These are phyloP conservation scores for Gamsiella multidivaricata DNA, from an alignment of 192 early-diverging fungal genomes.

Conservation along the genomic window DNA sequence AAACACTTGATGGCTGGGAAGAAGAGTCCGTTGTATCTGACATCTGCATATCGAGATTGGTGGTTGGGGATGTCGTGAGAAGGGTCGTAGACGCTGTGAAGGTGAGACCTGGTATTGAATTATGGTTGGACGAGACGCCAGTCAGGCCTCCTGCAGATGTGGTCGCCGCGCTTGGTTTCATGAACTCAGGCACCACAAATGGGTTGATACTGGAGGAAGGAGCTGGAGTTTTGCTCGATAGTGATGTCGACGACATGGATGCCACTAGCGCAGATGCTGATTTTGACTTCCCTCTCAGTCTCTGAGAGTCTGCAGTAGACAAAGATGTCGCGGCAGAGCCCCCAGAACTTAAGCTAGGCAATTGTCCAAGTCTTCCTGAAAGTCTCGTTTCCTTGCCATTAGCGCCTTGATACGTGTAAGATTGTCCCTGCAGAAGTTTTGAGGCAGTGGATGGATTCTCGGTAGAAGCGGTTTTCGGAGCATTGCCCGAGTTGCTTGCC, in stretches of 20 bases:
- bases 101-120: neutral
- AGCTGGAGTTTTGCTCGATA: constrained; percentile 1
- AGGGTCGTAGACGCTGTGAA: constrained; percentile 8
- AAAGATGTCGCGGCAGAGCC: neutral
- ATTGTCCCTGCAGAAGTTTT: constrained; percentile 8
- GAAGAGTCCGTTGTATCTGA: neutral
- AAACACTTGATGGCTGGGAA: neutral
- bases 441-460: neutral
- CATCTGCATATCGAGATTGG: neutral
- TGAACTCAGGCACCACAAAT: constrained; percentile 10
- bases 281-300: constrained; percentile 22
- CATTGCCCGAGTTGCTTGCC: neutral
- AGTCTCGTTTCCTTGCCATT: constrained; percentile 27
- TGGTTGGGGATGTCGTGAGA: neutral
- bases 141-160: neutral
- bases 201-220: constrained; percentile 8
- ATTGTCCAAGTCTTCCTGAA: constrained; percentile 17
- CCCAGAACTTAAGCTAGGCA: neutral
- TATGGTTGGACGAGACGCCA: neutral
- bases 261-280: constrained; percentile 25
- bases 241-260: constrained; percentile 12
- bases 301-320: neutral
- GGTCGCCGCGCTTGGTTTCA: neutral
- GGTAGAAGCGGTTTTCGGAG: neutral
- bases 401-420: neutral